These are phyloP conservation scores for Talaromyces liani DNA, from an alignment of 495 filamentous ascomycete species.

Conservation along the genomic window DNA sequence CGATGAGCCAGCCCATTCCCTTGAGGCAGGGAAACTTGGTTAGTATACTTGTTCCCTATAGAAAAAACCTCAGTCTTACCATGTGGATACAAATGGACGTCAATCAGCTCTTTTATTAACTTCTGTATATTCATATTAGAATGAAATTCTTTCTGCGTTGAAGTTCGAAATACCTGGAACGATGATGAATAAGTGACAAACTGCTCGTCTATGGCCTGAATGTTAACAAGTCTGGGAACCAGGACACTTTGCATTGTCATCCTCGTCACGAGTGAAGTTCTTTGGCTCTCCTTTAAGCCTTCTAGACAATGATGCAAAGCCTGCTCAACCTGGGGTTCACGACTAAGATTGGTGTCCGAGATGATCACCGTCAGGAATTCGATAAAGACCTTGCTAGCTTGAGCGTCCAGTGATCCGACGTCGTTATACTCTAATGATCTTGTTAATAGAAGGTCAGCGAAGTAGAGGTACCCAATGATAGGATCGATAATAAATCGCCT, in stretches of 20 bases:
- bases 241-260: slow-evolving; percentile 15
- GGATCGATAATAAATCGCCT: slow-evolving; percentile 15
- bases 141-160: background rate
- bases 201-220: slow-evolving; percentile 11
- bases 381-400: slow-evolving; percentile 20
- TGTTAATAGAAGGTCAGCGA: background rate
- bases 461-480: slow-evolving; percentile 19
- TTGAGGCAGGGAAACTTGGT: background rate
- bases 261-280: slow-evolving; percentile 12
- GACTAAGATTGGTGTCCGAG: slow-evolving; percentile 11
- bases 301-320: slow-evolving; percentile 23
- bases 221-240: slow-evolving; percentile 19
- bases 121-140: background rate
- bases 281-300: slow-evolving; percentile 10
- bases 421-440: slow-evolving; percentile 1
- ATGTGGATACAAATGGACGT: background rate
- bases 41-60: background rate
- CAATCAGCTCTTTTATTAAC: background rate
- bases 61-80: background rate
- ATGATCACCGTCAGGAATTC: slow-evolving; percentile 26
- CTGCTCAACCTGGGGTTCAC: slow-evolving; percentile 18
- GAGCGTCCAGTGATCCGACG: slow-evolving; percentile 18
- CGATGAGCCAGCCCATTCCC: slow-evolving; percentile 12
- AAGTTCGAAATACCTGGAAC: slow-evolving; percentile 2
- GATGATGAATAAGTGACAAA: background rate